Conservation (phyloP, 805 yeast species). For the Candida germanica region DNA sequence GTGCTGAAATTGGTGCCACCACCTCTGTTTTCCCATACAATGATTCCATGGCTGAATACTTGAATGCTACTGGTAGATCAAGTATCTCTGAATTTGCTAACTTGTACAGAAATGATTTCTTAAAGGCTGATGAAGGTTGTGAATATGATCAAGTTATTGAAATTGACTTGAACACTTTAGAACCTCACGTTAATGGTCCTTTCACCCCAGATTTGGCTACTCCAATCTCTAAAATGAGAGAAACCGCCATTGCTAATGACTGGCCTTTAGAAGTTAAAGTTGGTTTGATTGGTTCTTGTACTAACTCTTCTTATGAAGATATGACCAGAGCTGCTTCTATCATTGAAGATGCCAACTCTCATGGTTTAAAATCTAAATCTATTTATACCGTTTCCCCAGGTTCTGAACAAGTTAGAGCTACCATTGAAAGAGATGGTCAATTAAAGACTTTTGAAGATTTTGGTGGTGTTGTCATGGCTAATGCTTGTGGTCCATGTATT, state of each 20-base stretch:
- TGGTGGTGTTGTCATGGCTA: slow-evolving; percentile 93
- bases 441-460: slow-evolving; percentile 82
- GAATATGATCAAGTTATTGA: slow-evolving; percentile 93
- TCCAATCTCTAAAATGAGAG: slow-evolving; percentile 84
- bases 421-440: slow-evolving; percentile 95
- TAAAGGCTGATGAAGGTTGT: slow-evolving; percentile 88
- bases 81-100: slow-evolving; percentile 81
- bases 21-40: slow-evolving; percentile 97
- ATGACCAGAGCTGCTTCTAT: slow-evolving; percentile 96
- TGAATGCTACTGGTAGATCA: slow-evolving; percentile 81
- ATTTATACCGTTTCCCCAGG: slow-evolving; percentile 96
- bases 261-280: slow-evolving; percentile 95
- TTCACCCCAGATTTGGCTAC: slow-evolving; percentile 98
- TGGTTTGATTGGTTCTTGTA: slow-evolving; percentile 97
- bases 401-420: slow-evolving; percentile 97
- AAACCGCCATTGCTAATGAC: slow-evolving; percentile 74
- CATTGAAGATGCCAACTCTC: slow-evolving; percentile 84
- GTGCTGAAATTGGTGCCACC: slow-evolving; percentile 99
- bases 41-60: slow-evolving; percentile 81
- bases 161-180: slow-evolving; percentile 82
- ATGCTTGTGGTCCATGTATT: slow-evolving; percentile 99
- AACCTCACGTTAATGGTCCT: slow-evolving; percentile 97
- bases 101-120: slow-evolving; percentile 57
- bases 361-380: slow-evolving; percentile 88
- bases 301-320: slow-evolving; percentile 97